phyloP scores from a whole-genome alignment of 2,329 filamentous ascomycete genomes.

The Cercospora janseana region DNA sequence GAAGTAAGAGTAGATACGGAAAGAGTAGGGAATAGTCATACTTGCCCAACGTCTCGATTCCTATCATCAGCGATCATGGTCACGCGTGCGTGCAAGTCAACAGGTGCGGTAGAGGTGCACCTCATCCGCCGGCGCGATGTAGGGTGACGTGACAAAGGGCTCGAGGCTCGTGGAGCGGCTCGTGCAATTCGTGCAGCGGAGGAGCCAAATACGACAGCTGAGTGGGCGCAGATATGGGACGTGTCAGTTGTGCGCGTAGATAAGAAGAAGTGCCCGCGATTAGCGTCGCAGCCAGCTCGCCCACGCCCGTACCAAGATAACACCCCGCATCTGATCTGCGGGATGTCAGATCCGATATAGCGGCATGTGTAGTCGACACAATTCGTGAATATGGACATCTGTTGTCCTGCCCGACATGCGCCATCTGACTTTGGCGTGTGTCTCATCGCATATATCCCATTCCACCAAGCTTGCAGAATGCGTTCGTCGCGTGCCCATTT shows the following conservation, averaged over 20 bases:
- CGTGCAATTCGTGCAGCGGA: conserved; percentile 15
- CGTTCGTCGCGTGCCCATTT: no score
- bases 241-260: conserved; percentile 4
- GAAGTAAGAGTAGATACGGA: neutral
- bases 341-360: neutral
- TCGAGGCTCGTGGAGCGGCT: conserved; percentile 13
- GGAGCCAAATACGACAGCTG: conserved; percentile 1
- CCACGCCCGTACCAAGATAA: neutral
- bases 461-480: no score
- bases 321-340: conserved; percentile 9
- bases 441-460: no score
- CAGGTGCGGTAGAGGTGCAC: neutral
- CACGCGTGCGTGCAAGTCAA: conserved; percentile 9
- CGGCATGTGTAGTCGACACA: conserved; percentile 9
- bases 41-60: no score
- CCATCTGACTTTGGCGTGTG: no score
- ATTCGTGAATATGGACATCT: no score
- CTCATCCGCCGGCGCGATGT: conserved; percentile 2
- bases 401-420: no score
- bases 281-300: neutral
- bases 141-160: conserved; percentile 6
- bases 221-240: conserved; percentile 12
- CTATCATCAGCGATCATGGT: conserved; percentile 4
- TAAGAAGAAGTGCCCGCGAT: conserved; percentile 6
- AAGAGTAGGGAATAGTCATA: neutral